Evolutionary conservation across 805 yeast genomes (phyloP).

Genomic region (Metschnikowia drakensbergensis): DNA sequence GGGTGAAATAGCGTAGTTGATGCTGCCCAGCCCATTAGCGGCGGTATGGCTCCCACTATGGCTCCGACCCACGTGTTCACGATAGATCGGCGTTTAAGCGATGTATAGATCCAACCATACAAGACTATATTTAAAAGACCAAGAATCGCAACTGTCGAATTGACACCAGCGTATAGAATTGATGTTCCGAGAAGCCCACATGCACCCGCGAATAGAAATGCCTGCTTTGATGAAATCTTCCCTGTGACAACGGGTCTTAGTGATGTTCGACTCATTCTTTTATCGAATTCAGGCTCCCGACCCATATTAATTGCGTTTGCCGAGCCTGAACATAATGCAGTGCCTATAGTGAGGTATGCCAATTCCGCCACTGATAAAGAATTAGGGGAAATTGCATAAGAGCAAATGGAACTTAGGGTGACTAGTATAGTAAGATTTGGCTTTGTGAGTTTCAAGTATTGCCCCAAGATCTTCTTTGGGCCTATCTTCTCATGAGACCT

Average conservation of each 20-base stretch:
- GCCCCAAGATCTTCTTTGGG: slow-evolving; percentile 31
- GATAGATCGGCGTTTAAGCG: slow-evolving; percentile 79
- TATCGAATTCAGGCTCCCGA: slow-evolving; percentile 87
- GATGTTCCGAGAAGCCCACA: slow-evolving; percentile 70
- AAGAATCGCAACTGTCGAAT: slow-evolving; percentile 76
- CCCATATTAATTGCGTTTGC: slow-evolving; percentile 98
- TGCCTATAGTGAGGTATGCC: slow-evolving; percentile 73
- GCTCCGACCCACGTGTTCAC: slow-evolving; percentile 98
- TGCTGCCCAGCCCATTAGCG: slow-evolving; percentile 97
- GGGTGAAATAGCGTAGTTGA: slow-evolving; percentile 78
- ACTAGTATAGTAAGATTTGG: slow-evolving; percentile 86
- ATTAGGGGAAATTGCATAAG: slow-evolving; percentile 87
- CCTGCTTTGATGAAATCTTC: slow-evolving; percentile 66
- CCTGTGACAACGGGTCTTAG: slow-evolving; percentile 91
- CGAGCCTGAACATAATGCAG: slow-evolving; percentile 83
- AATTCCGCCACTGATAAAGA: slow-evolving; percentile 71
- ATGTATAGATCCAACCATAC: slow-evolving; percentile 88
- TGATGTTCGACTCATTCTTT: slow-evolving; percentile 81
- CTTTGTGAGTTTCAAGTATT: slow-evolving; percentile 80
- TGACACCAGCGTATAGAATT: slow-evolving; percentile 74
- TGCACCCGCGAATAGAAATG: slow-evolving; percentile 72
- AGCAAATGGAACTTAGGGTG: slow-evolving; percentile 86
- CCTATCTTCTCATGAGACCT: slow-evolving; percentile 14
- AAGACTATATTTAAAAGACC: slow-evolving; percentile 77
- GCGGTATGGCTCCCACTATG: slow-evolving; percentile 97